phyloP scores from a whole-genome alignment of 257 asterid genomes.

The Echites panduratus region DNA sequence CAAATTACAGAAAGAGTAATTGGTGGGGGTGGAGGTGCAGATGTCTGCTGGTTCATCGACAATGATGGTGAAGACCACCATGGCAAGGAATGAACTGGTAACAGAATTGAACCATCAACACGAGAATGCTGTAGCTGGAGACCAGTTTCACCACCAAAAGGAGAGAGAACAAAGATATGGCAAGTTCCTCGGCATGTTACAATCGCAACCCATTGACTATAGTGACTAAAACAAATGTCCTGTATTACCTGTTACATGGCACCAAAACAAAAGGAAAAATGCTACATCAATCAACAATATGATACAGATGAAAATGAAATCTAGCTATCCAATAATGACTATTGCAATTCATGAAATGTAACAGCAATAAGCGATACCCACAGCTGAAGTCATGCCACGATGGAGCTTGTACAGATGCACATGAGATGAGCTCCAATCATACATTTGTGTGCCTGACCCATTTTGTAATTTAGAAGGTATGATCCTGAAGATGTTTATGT shows the following conservation, averaged over 20 bases:
- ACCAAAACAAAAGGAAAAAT: neutral
- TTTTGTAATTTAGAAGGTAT: conserved; percentile 31
- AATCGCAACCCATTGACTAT: conserved; percentile 46
- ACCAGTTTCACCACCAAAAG: conserved; percentile 46
- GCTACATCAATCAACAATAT: too few species aligned
- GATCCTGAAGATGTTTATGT: conserved; percentile 43
- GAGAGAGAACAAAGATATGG: conserved; percentile 44
- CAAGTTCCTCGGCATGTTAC: conserved; percentile 43
- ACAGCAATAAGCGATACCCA: conserved; percentile 20
- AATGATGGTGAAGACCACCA: conserved; percentile 49
- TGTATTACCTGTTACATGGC: conserved; percentile 39
- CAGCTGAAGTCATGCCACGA: conserved; percentile 53
- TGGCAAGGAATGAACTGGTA: conserved; percentile 37
- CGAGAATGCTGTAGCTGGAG: conserved; percentile 36
- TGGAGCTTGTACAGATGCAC: conserved; percentile 46
- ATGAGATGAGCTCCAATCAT: conserved; percentile 39
- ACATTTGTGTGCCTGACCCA: conserved; percentile 29
- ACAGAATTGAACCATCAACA: conserved; percentile 29
- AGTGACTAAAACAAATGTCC: conserved; percentile 45
- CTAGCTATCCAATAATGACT: neutral
- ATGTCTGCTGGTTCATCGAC: conserved; percentile 27
- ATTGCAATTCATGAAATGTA: neutral
- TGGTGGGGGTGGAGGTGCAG: conserved; percentile 29
- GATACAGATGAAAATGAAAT: neutral
- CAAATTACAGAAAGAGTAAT: conserved; percentile 39